Base-by-base conservation (phyloP, 352 stramenopile species). In the Globisporangium viniferum region DNA sequence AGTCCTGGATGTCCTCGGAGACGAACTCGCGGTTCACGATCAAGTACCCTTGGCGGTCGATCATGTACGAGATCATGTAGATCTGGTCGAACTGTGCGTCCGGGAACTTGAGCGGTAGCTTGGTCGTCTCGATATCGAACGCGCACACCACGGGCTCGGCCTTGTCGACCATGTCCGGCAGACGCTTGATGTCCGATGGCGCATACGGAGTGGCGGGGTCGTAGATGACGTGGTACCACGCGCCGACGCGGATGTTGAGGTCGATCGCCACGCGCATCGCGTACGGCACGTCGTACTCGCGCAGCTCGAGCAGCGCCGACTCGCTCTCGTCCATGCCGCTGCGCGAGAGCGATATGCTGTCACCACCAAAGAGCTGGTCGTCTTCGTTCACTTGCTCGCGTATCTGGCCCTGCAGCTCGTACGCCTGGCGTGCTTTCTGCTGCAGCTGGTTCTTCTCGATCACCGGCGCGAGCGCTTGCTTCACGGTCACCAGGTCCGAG, bases 121-220 rank as follows among this genome's bases (percentile, higher is more conserved):
- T 99, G 1, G 95, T 99, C 86, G 95, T 99, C 80, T 99, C 98
- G 59, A 99, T 99, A 88, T 99, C 98, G 75, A 99, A 99, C 7
- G 98, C 98, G 59, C 99, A 92, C n/a, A 99, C 93, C 7, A 96
- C 79, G 0, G 91, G 94, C 70, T 98, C 92, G 14, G 93, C 89
- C 67, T 98, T 97, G 62, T 98, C 92, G 39, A 98, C 79, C 76
- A 98, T 93, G 66, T 98, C 91, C 22, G 75, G 78, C 56, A 82
- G 80, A n/a, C 77, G 70, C 61, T n/a, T 77, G 29, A 90, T 75
- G 73, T 86, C 73, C 0, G 69, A 77, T 27, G 84, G 76, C 39
- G 60, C 57, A 67, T 89, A 94, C 2, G 82, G 87, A 14, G 83
- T 70, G 3, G 79, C 79, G 1, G 84, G 67, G 58, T 96, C 81